Base-by-base conservation (phyloP, 805 yeast genomes). In the Zygoascus tannicola region DNA sequence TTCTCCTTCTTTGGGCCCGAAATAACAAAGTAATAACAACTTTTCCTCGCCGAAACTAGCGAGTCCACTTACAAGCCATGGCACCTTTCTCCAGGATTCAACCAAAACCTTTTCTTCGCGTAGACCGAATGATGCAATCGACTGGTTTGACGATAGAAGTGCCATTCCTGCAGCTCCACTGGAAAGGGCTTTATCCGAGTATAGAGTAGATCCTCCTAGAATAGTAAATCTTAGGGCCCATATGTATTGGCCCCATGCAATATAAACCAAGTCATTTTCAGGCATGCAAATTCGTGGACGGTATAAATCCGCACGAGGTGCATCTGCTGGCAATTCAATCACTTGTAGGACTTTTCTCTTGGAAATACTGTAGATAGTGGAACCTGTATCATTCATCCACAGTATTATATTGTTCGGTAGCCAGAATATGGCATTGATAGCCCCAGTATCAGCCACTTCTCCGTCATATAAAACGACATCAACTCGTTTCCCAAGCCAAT, bases 311-410 rank as follows among this genome's bases (percentile, higher is more conserved):
- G 94, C 79, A 19, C 88, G 67, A 3, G 80, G 53, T 64, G 63
- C 66, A 34, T 70, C 73, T 14, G 62, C 57, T 0, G 92, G 87
- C 36, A 78, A 68, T 3, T 75, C 69, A 5, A 85, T 71, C 19
- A 68, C 69, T 20, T 70, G 59, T 2, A 88, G 63, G 5, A 69
- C 58, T 4, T 69, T 63, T 39, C 71, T 70, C 1, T 80, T 64
- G 2, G 73, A 55, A 4, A 75, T 66, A 54, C 83, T 85, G 53
- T 73, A 81, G 18, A 85, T 66, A 1, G 79, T 70, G 18, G 90
- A 78, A 0, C 97, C 97, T 12, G 66, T 64, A 49, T 85, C 95
- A 56, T 82, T 83, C 70, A 87, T 77, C 94, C 96, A 87, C 2
- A 90, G 53, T 1, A 87, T 53, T 14, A 86, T 59, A 48, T 80